These are phyloP conservation scores for Azolla pinnata DNA, from an alignment of 75 land plant genomes.

Conservation along the genomic window DNA sequence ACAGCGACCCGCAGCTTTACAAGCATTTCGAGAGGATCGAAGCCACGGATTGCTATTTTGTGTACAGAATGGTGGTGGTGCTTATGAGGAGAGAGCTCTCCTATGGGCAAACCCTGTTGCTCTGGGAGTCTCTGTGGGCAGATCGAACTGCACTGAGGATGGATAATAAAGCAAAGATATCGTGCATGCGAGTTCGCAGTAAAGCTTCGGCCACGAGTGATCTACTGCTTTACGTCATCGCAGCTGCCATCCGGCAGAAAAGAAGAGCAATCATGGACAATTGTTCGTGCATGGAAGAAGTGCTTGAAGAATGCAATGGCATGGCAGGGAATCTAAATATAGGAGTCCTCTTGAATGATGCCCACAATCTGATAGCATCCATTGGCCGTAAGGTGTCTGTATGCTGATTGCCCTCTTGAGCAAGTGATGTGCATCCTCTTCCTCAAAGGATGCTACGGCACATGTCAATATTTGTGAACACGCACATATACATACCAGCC, in stretches of 20 bases:
- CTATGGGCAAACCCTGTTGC: constrained; percentile 73
- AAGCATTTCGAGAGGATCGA: constrained; percentile 57
- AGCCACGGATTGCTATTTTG: constrained; percentile 77
- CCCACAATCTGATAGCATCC: constrained; percentile 61
- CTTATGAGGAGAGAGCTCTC: constrained; percentile 70
- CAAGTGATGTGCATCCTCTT: no score
- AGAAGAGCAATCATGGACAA: constrained; percentile 75
- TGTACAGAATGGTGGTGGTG: constrained; percentile 90
- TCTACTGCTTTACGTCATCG: constrained; percentile 76
- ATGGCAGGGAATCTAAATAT: constrained; percentile 90
- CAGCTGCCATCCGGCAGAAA: constrained; percentile 73
- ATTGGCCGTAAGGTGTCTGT: constrained; percentile 44
- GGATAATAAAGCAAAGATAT: constrained; percentile 34
- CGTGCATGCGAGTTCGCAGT: constrained; percentile 41
- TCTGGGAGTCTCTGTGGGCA: constrained; percentile 95
- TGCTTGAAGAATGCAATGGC: constrained; percentile 79
- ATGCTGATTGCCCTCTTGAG: no score
- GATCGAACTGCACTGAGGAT: constrained; percentile 69
- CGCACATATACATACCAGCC: no score
- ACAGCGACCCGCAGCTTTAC: constrained; percentile 52
- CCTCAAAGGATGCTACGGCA: no score
- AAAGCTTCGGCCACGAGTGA: constrained; percentile 63
- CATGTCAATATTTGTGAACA: no score
- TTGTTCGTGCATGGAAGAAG: constrained; percentile 82
- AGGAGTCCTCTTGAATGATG: constrained; percentile 81